Base-by-base conservation (phyloP, 768 basidiomycete genomes). In the Auricularia sp. region DNA sequence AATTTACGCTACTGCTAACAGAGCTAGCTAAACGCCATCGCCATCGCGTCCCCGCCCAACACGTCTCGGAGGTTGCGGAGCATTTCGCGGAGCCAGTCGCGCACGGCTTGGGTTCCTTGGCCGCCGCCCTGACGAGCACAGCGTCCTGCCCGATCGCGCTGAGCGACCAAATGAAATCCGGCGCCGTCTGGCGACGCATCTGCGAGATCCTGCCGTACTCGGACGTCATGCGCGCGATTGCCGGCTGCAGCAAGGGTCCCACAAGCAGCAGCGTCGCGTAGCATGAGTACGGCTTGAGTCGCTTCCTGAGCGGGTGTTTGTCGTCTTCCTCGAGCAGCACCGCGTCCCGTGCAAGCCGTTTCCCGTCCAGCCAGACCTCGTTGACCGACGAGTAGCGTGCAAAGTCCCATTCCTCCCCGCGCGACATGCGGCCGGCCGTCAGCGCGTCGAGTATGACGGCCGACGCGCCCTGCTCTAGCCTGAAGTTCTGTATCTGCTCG, bases 361-460 rank as follows among this genome's bases (percentile, higher is more conserved):
- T 79, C 1, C 82, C 86, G 7, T 81, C 84, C 11, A 90, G 73
- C 71, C 83, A 83, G 13, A 98, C 77, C 73, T 96, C 93, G 73
- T 98, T 98, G 64, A 83, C 75, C 69, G 90, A 94, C 72, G 87
- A 83, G 73, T 96, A 98, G 65, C 83, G 79, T 62, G 88, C 83
- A 73, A 98, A 95, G 3, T 74, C 85, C 96, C 96, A 98, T 62
- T 91, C 87, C 71, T 98, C 96, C 36, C 90, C 90, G 33, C 85
- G 79, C 7, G 86, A 82, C 72, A 84, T 86, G 42, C 96, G 83
- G 11, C 96, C 96, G 3, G 91, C 90, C 1, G 94, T 97, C 65
- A 93, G 77, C 92, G 94, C 97, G 73, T 98, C 96, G 16, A 98
- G 81, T 1, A 95, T 74, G 51, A 92, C 81, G 7, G 87, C 77